phyloP scores from a whole-genome alignment of 1,284 basidiomycete species.

The Moesziomyces globuligerus region DNA sequence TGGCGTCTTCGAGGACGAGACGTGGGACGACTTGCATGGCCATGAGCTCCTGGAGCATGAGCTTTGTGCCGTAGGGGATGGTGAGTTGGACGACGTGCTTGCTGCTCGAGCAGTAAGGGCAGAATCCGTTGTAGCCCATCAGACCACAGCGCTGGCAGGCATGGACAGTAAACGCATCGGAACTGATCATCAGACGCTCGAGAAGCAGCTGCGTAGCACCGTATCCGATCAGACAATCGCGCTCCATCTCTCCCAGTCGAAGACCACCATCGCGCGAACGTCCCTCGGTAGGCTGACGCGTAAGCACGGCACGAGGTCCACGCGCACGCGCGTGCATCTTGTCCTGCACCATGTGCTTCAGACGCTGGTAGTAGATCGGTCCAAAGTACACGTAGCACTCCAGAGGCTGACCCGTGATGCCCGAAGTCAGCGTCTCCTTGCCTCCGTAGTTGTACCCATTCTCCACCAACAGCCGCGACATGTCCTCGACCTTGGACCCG shows the following conservation, averaged over 20 bases:
- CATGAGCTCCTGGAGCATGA: constrained; percentile 92
- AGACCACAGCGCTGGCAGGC: constrained; percentile 94
- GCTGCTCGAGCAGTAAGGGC: constrained; percentile 82
- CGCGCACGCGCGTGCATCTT: constrained; percentile 94
- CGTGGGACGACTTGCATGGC: constrained; percentile 70
- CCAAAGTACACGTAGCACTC: constrained; percentile 99
- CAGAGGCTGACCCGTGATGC: constrained; percentile 94
- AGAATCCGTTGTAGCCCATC: constrained; percentile 81
- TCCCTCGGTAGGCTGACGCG: constrained; percentile 97
- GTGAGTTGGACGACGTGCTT: constrained; percentile 95
- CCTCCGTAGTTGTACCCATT: constrained; percentile 96
- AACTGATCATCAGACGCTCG: constrained; percentile 93
- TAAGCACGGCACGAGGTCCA: constrained; percentile 94
- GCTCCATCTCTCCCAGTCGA: constrained; percentile 98
- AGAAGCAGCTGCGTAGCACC: constrained; percentile 89
- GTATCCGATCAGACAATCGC: constrained; percentile 76
- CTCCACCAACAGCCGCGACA: constrained; percentile 94
- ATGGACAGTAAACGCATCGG: constrained; percentile 93
- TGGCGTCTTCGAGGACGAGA: constrained; percentile 66
- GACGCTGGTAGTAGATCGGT: constrained; percentile 89
- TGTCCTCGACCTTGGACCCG: constrained; percentile 98
- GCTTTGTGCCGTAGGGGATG: constrained; percentile 97
- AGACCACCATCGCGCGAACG: constrained; percentile 96
- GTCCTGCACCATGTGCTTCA: constrained; percentile 81
- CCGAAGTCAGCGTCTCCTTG: constrained; percentile 97